Percentiles rank a stretch among this genome's conserved stretches.
phyloP scores from a whole-genome alignment of 139 green algal species.

The Haematococcus lacustris region DNA sequence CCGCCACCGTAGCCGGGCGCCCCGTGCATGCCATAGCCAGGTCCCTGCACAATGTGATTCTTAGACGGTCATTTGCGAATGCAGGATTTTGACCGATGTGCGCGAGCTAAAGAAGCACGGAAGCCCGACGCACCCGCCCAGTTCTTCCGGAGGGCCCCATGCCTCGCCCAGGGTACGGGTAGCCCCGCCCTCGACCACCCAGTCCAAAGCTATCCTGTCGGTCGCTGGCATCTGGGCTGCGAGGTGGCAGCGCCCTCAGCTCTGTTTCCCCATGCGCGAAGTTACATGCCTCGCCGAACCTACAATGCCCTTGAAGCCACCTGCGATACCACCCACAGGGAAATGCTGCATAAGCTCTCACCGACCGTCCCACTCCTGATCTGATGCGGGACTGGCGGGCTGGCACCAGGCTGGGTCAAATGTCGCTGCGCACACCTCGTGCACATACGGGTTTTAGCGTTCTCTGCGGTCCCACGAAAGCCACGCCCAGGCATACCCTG shows the following conservation, averaged over 20 bases:
- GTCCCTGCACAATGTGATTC: no score
- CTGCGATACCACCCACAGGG: no score
- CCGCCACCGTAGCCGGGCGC: conserved; percentile 11
- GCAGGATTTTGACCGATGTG: no score
- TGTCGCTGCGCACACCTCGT: conserved; percentile 47
- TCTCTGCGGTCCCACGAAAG: conserved; percentile 75
- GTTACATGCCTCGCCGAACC: conserved; percentile 89
- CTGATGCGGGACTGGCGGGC: no score
- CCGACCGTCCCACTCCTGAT: no score
- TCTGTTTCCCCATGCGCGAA: conserved; percentile 92
- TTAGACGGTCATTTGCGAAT: no score
- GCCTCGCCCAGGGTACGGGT: conserved; percentile 18
- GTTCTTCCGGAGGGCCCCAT: conserved; percentile 4
- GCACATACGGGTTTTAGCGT: conserved; percentile 82
- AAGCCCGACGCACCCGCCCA: conserved; percentile 24
- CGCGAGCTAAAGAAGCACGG: no score
- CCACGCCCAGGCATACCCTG: no score
- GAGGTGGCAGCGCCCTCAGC: conserved; percentile 33
- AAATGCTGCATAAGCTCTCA: no score
- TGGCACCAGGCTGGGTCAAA: background rate
- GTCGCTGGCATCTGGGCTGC: no score
- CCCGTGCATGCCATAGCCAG: background rate
- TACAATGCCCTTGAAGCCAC: conserved; percentile 77
- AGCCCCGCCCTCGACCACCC: no score
- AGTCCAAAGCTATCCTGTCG: no score